A percentile compares a stretch with the other conserved stretches of the same genome.
These are phyloP conservation scores for Rosellinia necatrix DNA, from an alignment of 2,329 filamentous ascomycete genomes.

Conservation along the genomic window DNA sequence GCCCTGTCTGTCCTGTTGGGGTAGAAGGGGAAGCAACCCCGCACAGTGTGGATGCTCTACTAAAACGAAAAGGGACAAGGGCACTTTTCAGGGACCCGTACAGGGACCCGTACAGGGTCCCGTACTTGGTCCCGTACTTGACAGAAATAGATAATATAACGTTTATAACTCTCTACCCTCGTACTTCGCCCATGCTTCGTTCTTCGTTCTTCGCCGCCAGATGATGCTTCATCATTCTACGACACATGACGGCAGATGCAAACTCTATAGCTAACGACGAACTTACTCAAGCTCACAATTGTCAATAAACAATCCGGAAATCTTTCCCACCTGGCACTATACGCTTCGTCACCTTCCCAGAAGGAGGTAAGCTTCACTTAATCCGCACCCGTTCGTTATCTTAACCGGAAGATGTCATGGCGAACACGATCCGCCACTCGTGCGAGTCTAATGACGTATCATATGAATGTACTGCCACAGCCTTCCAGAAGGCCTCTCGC, in stretches of 20 bases:
- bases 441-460: not conserved
- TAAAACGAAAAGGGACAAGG: no score
- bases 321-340: not conserved
- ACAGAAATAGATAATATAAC: no score
- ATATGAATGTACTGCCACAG: not conserved
- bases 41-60: no score
- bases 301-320: not conserved
- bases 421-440: not conserved
- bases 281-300: not conserved
- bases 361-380: not conserved
- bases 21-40: no score
- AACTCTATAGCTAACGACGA: no score
- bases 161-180: not conserved
- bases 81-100: no score
- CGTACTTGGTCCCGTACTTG: no score
- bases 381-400: not conserved
- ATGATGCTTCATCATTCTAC: not conserved
- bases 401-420: not conserved
- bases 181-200: not conserved
- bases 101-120: no score
- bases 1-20: no score
- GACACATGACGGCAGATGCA: not conserved
- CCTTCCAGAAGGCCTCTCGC: not conserved
- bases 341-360: not conserved
- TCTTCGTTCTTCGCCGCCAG: not conserved